phyloP scores from a whole-genome alignment of 2,329 filamentous ascomycete species.

The Aspergillus sp. region DNA sequence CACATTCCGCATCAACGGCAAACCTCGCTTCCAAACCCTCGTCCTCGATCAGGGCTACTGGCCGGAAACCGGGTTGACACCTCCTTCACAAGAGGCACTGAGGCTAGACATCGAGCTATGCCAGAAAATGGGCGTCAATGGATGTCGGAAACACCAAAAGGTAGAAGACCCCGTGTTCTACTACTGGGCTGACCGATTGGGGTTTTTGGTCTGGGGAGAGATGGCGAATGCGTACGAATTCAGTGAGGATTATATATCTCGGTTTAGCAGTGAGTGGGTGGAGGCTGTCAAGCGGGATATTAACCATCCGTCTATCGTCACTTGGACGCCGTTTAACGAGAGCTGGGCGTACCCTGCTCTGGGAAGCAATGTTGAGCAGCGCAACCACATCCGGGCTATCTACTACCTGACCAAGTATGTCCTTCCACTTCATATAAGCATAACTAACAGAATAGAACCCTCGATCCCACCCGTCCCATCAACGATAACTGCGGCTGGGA shows the following conservation, averaged over 20 bases:
- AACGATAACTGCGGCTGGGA: constrained; percentile 73
- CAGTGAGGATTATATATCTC: constrained; percentile 52
- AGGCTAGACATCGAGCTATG: constrained; percentile 59
- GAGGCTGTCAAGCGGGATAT: constrained; percentile 60
- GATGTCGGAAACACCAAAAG: constrained; percentile 64
- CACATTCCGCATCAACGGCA: constrained; percentile 60
- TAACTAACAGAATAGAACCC: constrained; percentile 28
- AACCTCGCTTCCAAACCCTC: constrained; percentile 63
- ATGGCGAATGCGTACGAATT: constrained; percentile 66
- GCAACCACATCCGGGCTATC: constrained; percentile 59
- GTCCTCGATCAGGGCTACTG: constrained; percentile 68
- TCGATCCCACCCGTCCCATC: constrained; percentile 60
- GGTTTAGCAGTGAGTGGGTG: constrained; percentile 62
- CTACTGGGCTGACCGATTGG: constrained; percentile 61
- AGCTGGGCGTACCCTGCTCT: constrained; percentile 61
- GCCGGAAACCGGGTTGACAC: constrained; percentile 63
- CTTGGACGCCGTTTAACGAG: constrained; percentile 64
- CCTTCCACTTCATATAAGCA: neutral
- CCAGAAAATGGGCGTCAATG: constrained; percentile 64
- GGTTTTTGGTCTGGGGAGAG: constrained; percentile 64
- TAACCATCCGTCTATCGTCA: constrained; percentile 60
- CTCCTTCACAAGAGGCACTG: constrained; percentile 63
- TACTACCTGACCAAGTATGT: constrained; percentile 61
- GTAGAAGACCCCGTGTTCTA: constrained; percentile 64
- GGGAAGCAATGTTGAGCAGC: constrained; percentile 52